These are phyloP conservation scores for Acrodontium crateriforme DNA, from an alignment of 2,329 filamentous ascomycete species.

Conservation along the genomic window DNA sequence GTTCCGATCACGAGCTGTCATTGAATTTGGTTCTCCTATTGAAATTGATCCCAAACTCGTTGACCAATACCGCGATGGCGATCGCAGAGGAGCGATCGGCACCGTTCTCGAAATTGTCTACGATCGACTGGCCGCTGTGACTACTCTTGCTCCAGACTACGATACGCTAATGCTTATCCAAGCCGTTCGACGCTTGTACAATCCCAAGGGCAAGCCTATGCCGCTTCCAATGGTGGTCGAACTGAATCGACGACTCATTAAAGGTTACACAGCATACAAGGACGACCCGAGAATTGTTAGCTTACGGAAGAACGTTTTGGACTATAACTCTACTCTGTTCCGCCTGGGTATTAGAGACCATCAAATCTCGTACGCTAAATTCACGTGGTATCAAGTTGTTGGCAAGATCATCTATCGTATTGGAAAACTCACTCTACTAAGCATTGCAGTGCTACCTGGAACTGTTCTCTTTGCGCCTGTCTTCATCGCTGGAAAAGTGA, in stretches of 20 bases:
- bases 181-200: slow-evolving; percentile 84
- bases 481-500: slow-evolving; percentile 70
- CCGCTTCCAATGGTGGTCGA: slow-evolving; percentile 87
- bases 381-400: slow-evolving; percentile 64
- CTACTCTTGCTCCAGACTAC: slow-evolving; percentile 84
- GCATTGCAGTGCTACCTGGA: slow-evolving; percentile 72
- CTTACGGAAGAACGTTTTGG: slow-evolving; percentile 59
- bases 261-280: slow-evolving; percentile 87
- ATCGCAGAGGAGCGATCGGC: slow-evolving; percentile 76
- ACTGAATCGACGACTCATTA: slow-evolving; percentile 77
- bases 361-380: slow-evolving; percentile 81
- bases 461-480: slow-evolving; percentile 77
- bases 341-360: slow-evolving; percentile 84
- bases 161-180: slow-evolving; percentile 96
- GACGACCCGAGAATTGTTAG: slow-evolving; percentile 71
- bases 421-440: slow-evolving; percentile 60
- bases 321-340: slow-evolving; percentile 77
- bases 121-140: slow-evolving; percentile 72
- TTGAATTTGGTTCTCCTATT: slow-evolving; percentile 86
- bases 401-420: slow-evolving; percentile 67
- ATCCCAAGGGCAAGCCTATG: slow-evolving; percentile 83
- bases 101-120: slow-evolving; percentile 77
- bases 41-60: slow-evolving; percentile 73
- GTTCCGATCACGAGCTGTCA: slow-evolving; percentile 86
- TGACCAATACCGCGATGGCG: slow-evolving; percentile 68